Evolutionary conservation across 2,329 filamentous ascomycete genomes (phyloP), one percentile per base, ranked within the genome.

Genomic region (Alternaria sp.): DNA sequence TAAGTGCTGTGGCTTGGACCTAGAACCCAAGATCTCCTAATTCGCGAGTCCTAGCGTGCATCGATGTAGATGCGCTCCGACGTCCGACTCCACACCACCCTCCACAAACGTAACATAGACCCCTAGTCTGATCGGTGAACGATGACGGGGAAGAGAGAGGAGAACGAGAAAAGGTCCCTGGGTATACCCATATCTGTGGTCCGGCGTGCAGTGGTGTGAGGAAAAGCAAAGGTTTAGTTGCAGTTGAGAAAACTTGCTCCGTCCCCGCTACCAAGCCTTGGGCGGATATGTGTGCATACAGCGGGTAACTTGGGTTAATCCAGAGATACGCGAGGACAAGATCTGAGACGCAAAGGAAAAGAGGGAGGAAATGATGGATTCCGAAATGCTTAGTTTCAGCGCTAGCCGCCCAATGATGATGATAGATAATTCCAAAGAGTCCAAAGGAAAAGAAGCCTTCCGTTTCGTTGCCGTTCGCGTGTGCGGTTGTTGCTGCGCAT

Each of bases 391-490:
- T 56, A 60, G 47, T 68, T 64, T 71, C 69, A 74, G 65, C 69
- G 71, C 71, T 74, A 70, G 65, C 71, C 71, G 68, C 71, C 71
- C 71, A 67, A 71, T 72, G 69, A 67, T 70, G 61, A 62, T 61
- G 45, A 58, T 51, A 43, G 60, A 33, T 69, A 62, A 58, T 55
- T 57, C 18, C 56, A 63, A 56, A 18, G 37, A 18, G 30, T 41
- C 37, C 37, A 41, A 41, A 41, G 37, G 37, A 41, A 41, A 41
- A 41, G 37, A 46, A 55, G 60, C 44, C 49, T 53, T 53, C 20
- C 28, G 49, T 53, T 53, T 53, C 49, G 20, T 53, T 53, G 49
- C 49, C 20, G 37, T 25, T 41, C 41, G 53, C 53, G 33, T 44
- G 46, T 61, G 55, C 54, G 25, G 44, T 50, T 50, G 15, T 41